These are phyloP conservation scores for Ballota nigra DNA, from an alignment of 257 asterid species.

Conservation along the genomic window DNA sequence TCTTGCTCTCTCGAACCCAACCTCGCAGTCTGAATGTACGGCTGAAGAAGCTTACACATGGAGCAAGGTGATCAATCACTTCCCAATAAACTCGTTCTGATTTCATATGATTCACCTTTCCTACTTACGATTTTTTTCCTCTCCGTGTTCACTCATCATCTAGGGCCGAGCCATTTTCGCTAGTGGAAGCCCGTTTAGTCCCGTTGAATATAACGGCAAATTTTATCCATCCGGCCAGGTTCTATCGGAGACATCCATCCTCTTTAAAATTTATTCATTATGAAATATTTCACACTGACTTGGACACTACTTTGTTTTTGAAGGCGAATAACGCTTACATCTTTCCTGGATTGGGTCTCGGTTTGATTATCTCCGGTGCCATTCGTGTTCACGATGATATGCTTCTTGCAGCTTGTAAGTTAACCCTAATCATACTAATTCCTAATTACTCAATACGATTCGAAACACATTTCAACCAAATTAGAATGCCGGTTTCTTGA, in stretches of 20 bases:
- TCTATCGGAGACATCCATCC: slow-evolving; percentile 7
- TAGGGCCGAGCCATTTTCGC: slow-evolving; percentile 78
- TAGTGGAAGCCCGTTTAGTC: slow-evolving; percentile 77
- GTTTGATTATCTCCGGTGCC: slow-evolving; percentile 95
- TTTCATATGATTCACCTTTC: neutral
- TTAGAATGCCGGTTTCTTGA: neutral
- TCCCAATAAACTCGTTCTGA: neutral
- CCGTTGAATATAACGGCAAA: slow-evolving; percentile 58
- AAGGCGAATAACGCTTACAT: slow-evolving; percentile 97
- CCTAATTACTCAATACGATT: neutral
- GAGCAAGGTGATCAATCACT: slow-evolving; percentile 48
- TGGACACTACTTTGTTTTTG: neutral
- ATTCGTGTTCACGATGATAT: slow-evolving; percentile 95
- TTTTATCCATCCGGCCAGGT: slow-evolving; percentile 76
- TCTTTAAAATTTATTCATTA: neutral
- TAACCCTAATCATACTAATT: neutral
- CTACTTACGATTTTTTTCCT: neutral
- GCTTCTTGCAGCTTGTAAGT: slow-evolving; percentile 98
- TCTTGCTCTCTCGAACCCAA: slow-evolving; percentile 67
- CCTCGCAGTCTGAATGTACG: slow-evolving; percentile 72
- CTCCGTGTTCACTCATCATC: neutral
- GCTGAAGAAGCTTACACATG: slow-evolving; percentile 72
- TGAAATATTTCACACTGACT: slow-evolving; percentile 1
- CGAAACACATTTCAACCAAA: neutral
- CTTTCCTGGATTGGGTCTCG: slow-evolving; percentile 96